Conservation (phyloP, 2,329 filamentous ascomycete species). For the Nothomitra cinnamomea region DNA sequence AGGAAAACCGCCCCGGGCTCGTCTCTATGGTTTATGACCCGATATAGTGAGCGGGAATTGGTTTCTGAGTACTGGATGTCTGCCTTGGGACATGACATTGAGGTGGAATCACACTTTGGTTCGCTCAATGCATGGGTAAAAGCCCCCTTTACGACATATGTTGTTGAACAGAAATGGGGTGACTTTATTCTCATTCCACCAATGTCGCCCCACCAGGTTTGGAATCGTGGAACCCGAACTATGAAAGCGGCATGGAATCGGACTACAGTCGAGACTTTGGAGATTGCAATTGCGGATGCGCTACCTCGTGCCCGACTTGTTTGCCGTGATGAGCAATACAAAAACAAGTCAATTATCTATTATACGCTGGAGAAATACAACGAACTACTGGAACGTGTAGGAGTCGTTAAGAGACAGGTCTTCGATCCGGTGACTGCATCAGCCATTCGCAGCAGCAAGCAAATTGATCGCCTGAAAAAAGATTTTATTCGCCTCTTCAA, state of each 20-base stretch:
- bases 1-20: slow-evolving; percentile 62
- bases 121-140: slow-evolving; percentile 92
- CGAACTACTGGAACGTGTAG: slow-evolving; percentile 37
- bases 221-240: slow-evolving; percentile 89
- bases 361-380: slow-evolving; percentile 72
- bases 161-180: slow-evolving; percentile 77
- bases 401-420: slow-evolving; percentile 33
- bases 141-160: slow-evolving; percentile 80
- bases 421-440: slow-evolving; percentile 10
- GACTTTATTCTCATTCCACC: slow-evolving; percentile 92
- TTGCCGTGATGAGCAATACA: slow-evolving; percentile 95
- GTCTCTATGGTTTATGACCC: slow-evolving; percentile 98
- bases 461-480: slow-evolving; percentile 52
- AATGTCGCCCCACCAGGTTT: slow-evolving; percentile 88
- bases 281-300: slow-evolving; percentile 71
- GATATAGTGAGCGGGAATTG: slow-evolving; percentile 76
- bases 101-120: slow-evolving; percentile 92
- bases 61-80: slow-evolving; percentile 91
- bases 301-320: slow-evolving; percentile 78
- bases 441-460: slow-evolving; percentile 23
- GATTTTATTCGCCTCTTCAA: slow-evolving; percentile 71
- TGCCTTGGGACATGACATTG: slow-evolving; percentile 85
- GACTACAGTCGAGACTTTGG: slow-evolving; percentile 79
- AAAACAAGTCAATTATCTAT: slow-evolving; percentile 92
- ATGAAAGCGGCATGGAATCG: slow-evolving; percentile 98